Evolutionary conservation across 768 basidiomycete genomes (phyloP).

Genomic region (Leccinum aurantiacum): DNA sequence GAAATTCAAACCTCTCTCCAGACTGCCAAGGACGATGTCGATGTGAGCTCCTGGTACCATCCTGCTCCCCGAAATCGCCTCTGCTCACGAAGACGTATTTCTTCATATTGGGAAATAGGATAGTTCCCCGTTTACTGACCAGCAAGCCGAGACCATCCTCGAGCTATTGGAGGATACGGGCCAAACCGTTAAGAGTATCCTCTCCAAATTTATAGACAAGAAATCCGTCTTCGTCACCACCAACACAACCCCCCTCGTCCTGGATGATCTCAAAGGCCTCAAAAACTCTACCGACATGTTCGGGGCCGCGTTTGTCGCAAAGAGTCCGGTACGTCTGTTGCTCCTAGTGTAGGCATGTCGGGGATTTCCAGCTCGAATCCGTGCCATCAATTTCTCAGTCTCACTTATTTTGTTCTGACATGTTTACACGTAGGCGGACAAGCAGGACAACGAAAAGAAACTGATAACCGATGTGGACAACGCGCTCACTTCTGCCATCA

Average conservation of each 20-base stretch:
- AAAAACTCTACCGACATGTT: background rate
- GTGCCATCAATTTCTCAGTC: background rate
- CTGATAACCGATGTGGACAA: background rate
- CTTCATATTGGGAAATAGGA: background rate
- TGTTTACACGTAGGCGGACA: background rate
- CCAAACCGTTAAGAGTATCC: background rate
- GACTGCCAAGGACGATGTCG: background rate
- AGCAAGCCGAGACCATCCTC: background rate
- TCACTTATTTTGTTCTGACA: background rate
- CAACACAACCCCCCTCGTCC: accelerated
- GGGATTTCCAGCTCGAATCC: background rate
- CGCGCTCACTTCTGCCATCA: background rate
- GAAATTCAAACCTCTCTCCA: accelerated
- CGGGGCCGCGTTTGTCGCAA: background rate
- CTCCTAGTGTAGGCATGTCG: background rate
- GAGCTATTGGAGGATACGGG: accelerated
- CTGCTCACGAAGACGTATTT: background rate
- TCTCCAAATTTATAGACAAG: background rate
- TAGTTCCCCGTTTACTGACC: background rate
- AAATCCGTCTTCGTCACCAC: background rate
- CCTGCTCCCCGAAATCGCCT: background rate
- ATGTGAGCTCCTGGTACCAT: background rate
- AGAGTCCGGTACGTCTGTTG: slow-evolving; percentile 5
- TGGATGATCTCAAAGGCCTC: background rate
- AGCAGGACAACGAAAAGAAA: background rate